phyloP scores from a whole-genome alignment of 805 yeast genomes.

The Metschnikowia koreensis region DNA sequence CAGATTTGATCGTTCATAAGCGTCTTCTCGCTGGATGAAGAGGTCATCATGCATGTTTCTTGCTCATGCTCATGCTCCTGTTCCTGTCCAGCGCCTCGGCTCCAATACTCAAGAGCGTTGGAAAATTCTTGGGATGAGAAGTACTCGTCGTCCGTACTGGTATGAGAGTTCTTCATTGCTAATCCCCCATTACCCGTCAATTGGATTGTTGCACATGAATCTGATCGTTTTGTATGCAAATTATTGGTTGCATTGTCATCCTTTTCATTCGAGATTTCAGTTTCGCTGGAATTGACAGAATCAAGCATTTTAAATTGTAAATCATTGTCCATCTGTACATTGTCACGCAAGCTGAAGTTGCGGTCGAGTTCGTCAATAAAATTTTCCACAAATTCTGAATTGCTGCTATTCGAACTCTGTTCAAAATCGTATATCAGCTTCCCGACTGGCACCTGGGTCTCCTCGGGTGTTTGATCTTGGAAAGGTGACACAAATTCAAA shows the following conservation, averaged over 20 bases:
- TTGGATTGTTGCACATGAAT: background rate
- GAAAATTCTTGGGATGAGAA: constrained; percentile 32
- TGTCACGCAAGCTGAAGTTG: constrained; percentile 22
- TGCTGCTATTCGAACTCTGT: constrained; percentile 22
- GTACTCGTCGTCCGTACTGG: constrained; percentile 34
- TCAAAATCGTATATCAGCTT: constrained; percentile 3
- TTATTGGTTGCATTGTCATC: background rate
- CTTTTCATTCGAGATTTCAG: background rate
- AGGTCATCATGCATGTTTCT: constrained; percentile 1
- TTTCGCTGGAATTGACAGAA: background rate
- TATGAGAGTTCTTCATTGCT: background rate
- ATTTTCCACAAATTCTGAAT: constrained; percentile 26
- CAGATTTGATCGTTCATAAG: constrained; percentile 11
- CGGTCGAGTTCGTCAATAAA: constrained; percentile 23
- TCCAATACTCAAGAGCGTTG: constrained; percentile 15
- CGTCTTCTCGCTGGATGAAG: constrained; percentile 19
- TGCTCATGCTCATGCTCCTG: background rate
- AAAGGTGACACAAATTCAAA: constrained; percentile 9
- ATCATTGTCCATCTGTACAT: background rate
- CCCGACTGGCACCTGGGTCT: background rate
- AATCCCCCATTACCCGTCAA: background rate
- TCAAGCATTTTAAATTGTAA: background rate
- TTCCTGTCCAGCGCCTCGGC: background rate
- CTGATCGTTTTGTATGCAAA: background rate
- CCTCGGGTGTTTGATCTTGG: background rate